A percentile compares a stretch with the other conserved stretches of the same genome.
phyloP scores from a whole-genome alignment of 2,329 filamentous ascomycete species.

The Nemania sp. region DNA sequence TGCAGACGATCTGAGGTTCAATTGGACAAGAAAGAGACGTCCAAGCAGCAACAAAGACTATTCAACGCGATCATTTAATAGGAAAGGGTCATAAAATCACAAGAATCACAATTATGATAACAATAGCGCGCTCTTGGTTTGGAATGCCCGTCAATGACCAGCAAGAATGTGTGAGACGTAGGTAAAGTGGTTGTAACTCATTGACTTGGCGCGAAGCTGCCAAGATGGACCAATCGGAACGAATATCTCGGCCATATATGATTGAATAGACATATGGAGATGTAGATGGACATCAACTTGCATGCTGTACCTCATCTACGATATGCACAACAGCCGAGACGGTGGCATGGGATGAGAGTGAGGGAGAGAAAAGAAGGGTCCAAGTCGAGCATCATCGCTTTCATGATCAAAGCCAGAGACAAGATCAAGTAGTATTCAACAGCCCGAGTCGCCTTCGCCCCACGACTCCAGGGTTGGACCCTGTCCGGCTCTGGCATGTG shows the following conservation, averaged over 20 bases:
- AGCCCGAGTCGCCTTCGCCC: not conserved
- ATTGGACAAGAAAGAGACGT: not conserved
- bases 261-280: too few relatives aligned
- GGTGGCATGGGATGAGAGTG: too few relatives aligned
- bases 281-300: too few relatives aligned
- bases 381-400: not conserved
- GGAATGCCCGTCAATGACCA: constrained; percentile 6
- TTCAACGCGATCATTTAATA: not conserved
- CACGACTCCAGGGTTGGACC: not conserved
- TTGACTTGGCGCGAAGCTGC: too few relatives aligned
- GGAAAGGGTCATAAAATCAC: not conserved
- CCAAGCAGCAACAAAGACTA: not conserved
- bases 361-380: not conserved
- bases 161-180: constrained; percentile 1
- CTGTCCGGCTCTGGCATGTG: not conserved
- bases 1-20: not conserved
- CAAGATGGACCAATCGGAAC: too few relatives aligned
- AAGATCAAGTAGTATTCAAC: not conserved
- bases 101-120: not conserved
- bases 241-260: too few relatives aligned
- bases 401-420: not conserved
- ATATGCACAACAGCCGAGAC: too few relatives aligned
- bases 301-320: too few relatives aligned
- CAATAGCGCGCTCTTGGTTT: not conserved
- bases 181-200: not conserved